Base-by-base conservation (phyloP, 768 basidiomycete species). In the Russula brevipes region DNA sequence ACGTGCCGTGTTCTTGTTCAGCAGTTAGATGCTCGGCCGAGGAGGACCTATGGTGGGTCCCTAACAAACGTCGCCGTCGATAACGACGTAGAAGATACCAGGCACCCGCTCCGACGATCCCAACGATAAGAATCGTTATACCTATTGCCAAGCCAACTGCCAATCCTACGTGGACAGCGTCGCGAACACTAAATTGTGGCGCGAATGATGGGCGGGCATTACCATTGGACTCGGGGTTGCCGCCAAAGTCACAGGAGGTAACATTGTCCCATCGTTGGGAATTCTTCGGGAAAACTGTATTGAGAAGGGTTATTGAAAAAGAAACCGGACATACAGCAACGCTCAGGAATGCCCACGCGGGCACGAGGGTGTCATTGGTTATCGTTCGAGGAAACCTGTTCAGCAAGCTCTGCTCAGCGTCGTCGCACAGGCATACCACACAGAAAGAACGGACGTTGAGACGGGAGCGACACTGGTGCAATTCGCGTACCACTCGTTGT, bases 281-380 rank as follows among this genome's bases (percentile, higher is more conserved):
- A 8, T 30, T 2, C 63, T 64, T 31, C 19, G 39, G 24, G 30
- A 19, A 3, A 33, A 31, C 17, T 8, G 45, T n/a, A 36, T 33
- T 38, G 7, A 60, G 10, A 24, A 14, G 14, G 42, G 19, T 7
- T 3, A 19, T 35, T 7, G 36, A 17, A 49, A 24, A n/a, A 39
- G 38, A 14, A 17, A 19, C 1, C 4, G 14, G 4, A 59, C 57
- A 19, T 45, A 64, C 63, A 7, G 57, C 4, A 12, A 64, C 39
- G n/a, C 33, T 46, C 36, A 58, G 36, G 39, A 59, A 64, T 10
- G 57, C 63, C 63, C 63, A 64, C 14, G 47, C 50, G 11, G 63
- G 58, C 9, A 64, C 58, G 14, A 33, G 57, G 19, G 57, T 54
- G 19, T 24, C 4, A 17, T 39, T 47, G 4, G 24, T 17, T 38